These are phyloP conservation scores for Trametes villosa DNA, from an alignment of 768 basidiomycete genomes.

Conservation along the genomic window DNA sequence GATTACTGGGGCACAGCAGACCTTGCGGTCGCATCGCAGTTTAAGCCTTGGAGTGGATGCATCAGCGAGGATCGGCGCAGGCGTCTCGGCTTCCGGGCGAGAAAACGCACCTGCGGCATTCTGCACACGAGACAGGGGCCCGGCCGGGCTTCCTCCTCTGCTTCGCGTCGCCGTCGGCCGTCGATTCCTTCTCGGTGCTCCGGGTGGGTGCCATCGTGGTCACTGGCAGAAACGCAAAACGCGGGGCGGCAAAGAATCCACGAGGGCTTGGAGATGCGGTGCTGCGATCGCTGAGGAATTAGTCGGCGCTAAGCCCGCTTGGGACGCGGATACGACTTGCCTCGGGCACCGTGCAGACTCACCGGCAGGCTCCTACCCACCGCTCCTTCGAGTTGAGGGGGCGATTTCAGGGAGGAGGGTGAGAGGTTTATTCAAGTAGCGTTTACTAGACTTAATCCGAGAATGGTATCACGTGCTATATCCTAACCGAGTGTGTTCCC, in stretches of 20 bases:
- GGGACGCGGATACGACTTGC: too few relatives aligned
- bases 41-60: conserved; percentile 33
- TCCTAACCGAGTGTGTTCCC: too few relatives aligned
- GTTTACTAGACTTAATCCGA: too few relatives aligned
- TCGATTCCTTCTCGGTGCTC: conserved; percentile 5
- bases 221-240: background rate
- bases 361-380: too few relatives aligned
- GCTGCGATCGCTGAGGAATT: too few relatives aligned
- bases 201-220: conserved; percentile 7
- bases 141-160: conserved; percentile 52
- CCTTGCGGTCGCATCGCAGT: conserved; percentile 39
- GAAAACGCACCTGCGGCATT: conserved; percentile 37
- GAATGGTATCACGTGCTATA: too few relatives aligned
- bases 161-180: conserved; percentile 18
- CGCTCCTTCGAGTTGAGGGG: background rate
- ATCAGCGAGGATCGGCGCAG: background rate
- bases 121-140: conserved; percentile 46
- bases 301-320: too few relatives aligned
- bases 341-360: too few relatives aligned
- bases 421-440: background rate
- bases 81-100: background rate
- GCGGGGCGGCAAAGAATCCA: background rate
- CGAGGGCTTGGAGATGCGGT: background rate
- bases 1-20: background rate
- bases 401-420: background rate